Base-by-base conservation (phyloP, 2,329 filamentous ascomycete species). In the Talaromyces sp. region DNA sequence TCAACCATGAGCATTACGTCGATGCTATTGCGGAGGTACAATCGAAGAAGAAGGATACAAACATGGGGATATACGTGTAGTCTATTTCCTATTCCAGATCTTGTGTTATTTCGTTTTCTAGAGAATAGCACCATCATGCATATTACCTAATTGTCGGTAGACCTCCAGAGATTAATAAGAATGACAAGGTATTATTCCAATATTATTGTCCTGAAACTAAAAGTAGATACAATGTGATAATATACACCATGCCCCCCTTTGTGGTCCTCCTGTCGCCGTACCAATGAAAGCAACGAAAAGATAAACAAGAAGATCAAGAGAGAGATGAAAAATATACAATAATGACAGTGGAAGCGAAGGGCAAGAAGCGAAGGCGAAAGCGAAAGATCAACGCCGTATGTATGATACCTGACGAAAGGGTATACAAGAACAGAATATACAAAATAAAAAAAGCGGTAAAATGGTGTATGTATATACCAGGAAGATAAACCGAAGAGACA, bases 1-100 rank as follows among this genome's bases (percentile, higher is more conserved):
- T 99, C 75, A 91, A 91, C 67, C 95, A 99, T 78, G 95, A 99
- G 83, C 92, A 99, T 80, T 99, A 98, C 76, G 95, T 99, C 60
- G 95, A 99, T 83, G 95, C 95, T 67, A 98, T 99, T 78, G 87
- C 93, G 43, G 95, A 99, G 81, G 95, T 99, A 72, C 92, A 80
- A 71, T 77, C 80, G 51, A 89, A 97, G 89, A 97, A 97, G 90
- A 96, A 96, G 87, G 92, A 96, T 77, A 86, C 83, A 58, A 78
- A 78, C 69, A 76, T 78, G 72, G 78, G 78, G 63, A 80, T 80
- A 67, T 80, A 80, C 69, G 78, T 80, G 64, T 80, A 75, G 63
- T 67, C 58, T 66, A 31, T 25, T 64, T 11, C 15, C 43, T 31
- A 5, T 22, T 19, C 17, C 29, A 58, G 3, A 27, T 59, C n/a